Evolutionary conservation across 1,284 basidiomycete genomes (phyloP).

Genomic region (Thecaphora frezii): DNA sequence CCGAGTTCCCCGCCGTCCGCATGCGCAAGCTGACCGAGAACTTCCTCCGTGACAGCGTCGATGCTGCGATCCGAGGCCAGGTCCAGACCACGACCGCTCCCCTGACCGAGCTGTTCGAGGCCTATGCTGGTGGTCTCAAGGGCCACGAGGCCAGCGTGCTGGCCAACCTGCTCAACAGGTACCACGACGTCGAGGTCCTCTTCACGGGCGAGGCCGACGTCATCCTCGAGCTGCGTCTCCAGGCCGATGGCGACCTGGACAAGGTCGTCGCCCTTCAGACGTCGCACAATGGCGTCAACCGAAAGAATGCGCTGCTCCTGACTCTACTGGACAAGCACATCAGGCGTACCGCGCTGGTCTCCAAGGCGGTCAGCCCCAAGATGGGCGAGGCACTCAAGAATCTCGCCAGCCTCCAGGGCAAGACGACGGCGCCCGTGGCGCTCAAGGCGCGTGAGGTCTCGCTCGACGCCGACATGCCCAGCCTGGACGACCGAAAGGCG

Average conservation of each 20-base stretch:
- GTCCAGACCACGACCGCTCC: conserved; percentile 68
- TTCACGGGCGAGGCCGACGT: conserved; percentile 90
- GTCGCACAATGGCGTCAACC: conserved; percentile 91
- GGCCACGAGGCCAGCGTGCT: conserved; percentile 80
- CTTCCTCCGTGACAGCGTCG: conserved; percentile 77
- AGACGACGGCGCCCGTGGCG: conserved; percentile 62
- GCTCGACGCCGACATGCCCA: conserved; percentile 92
- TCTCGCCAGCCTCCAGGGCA: conserved; percentile 74
- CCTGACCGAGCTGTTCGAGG: conserved; percentile 77
- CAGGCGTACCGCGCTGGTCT: conserved; percentile 43
- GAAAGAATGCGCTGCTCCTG: conserved; percentile 86
- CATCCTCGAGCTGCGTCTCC: conserved; percentile 84
- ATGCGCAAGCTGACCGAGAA: conserved; percentile 82
- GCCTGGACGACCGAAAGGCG: conserved; percentile 85
- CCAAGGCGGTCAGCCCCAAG: conserved; percentile 34
- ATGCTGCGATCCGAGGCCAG: conserved; percentile 45
- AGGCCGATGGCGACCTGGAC: conserved; percentile 88
- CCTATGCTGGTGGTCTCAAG: conserved; percentile 80
- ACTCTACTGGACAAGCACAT: conserved; percentile 73
- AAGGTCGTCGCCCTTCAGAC: conserved; percentile 83
- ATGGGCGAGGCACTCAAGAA: conserved; percentile 47
- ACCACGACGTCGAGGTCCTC: conserved; percentile 82
- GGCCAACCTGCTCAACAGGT: conserved; percentile 72
- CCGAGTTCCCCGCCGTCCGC: conserved; percentile 78
- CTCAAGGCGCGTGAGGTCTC: conserved; percentile 96